Base-by-base conservation (phyloP, 306 rosid genomes). In the Morella rubra region DNA sequence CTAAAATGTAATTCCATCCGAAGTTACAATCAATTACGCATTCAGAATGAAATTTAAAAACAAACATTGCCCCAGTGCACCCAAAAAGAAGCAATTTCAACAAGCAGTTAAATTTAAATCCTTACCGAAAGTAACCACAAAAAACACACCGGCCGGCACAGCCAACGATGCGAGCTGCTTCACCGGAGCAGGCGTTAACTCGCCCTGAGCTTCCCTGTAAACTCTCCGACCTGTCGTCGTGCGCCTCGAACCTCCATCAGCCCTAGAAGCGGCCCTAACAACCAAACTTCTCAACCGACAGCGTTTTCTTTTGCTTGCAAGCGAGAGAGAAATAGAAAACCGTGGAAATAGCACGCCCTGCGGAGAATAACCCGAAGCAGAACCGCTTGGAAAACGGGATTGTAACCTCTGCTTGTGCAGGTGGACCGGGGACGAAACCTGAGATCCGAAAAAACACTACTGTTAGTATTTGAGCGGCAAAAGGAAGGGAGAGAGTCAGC, bases 71-170 rank as follows among this genome's bases (percentile, higher is more conserved):
- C 22, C 13, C 0, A 8, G 4, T 37, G 15, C 20, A 15, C 46
- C 2, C 45, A 61, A 75, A 55, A 4, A 16, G 37, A 74, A 45
- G 37, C 12, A 59, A 59, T 27, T 3, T 7, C 5, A 44, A 79
- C 37, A 79, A 60, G 19, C 73, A 4, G 64, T 74, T 65, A 47
- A 54, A 59, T 20, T 20, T 47, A 67, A 71, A 69, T 27, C 27
- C 61, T 55, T 92, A 95, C 99, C 97, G 44, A 92, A 87, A 80
- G 96, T 87, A 80, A 86, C 66, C 27, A 83, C 91, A 61, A 92
- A 69, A 78, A 92, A 81, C 2, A 71, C 76, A 56, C 92, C 99
- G 62, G 87, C 87, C 6, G 99, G 97, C 19, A 79, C 82, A 44
- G 82, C 90, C 72, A 73, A 46, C 20, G 90, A 86, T 27, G 90